A percentile compares a stretch with the other conserved stretches of the same genome.
Conservation (phyloP, 805 yeast genomes). For the Nematodospora valgi region DNA sequence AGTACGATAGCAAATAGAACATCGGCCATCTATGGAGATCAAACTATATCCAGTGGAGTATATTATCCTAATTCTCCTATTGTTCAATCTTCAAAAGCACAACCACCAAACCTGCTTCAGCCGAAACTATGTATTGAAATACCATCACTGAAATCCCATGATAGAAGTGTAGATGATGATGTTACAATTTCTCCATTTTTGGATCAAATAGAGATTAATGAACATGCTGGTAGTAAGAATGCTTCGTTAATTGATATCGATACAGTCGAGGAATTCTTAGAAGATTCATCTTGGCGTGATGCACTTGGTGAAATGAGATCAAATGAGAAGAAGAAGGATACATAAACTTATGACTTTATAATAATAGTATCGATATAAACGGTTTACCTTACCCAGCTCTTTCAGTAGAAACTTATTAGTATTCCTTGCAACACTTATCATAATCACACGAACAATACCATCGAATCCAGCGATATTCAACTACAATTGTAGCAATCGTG, state of each 20-base stretch:
- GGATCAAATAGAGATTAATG: not conserved
- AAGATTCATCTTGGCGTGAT: conserved; percentile 23
- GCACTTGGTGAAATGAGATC: conserved; percentile 12
- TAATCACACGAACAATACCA: too few relatives aligned
- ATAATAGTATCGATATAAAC: too few relatives aligned
- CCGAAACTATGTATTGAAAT: conserved; percentile 4
- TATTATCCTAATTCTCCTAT: conserved; percentile 30
- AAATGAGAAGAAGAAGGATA: not conserved
- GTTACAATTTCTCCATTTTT: conserved; percentile 1
- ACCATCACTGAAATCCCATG: not conserved
- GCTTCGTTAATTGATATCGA: conserved; percentile 19
- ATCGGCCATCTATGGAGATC: conserved; percentile 6
- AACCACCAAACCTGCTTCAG: not conserved
- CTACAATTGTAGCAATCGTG: too few relatives aligned
- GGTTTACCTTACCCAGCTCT: too few relatives aligned
- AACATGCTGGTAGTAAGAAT: conserved; percentile 1
- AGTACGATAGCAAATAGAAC: not conserved
- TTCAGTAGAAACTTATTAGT: too few relatives aligned
- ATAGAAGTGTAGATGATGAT: not conserved
- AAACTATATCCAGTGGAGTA: conserved; percentile 16
- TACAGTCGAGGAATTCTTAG: conserved; percentile 22
- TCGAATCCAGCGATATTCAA: too few relatives aligned
- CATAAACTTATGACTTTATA: too few relatives aligned
- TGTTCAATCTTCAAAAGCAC: conserved; percentile 2
- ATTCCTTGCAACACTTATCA: too few relatives aligned